A percentile compares a stretch with the other conserved stretches of the same genome.
Evolutionary conservation across 106 monocot species (phyloP).

Genomic region (Dendrobium catenatum): DNA sequence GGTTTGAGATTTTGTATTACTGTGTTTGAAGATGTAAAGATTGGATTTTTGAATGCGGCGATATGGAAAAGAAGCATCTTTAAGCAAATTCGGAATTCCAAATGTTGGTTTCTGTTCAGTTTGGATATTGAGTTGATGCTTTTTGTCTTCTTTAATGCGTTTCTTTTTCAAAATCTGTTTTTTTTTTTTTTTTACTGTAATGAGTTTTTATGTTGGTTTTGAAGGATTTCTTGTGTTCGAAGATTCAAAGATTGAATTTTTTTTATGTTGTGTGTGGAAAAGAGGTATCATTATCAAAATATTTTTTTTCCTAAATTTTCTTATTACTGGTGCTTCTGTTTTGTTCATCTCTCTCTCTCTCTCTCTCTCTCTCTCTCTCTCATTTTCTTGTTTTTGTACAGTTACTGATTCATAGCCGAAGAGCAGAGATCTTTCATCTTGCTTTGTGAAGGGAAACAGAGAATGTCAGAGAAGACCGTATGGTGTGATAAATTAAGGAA

Average conservation of each 20-base stretch:
- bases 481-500: not conserved
- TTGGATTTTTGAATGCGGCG: not conserved
- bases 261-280: too few species aligned
- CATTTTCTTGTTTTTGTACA: too few species aligned
- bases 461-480: not conserved
- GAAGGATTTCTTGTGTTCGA: too few species aligned
- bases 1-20: too few species aligned
- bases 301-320: too few species aligned
- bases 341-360: too few species aligned
- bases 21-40: not conserved
- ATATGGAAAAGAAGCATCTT: not conserved
- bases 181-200: not conserved
- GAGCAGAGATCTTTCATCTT: slow-evolving; percentile 1
- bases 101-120: not conserved
- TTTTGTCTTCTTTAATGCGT: not conserved
- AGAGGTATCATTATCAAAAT: too few species aligned
- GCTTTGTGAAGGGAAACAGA: not conserved
- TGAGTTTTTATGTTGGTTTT: not conserved
- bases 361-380: not conserved
- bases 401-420: not conserved
- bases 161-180: not conserved
- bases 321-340: too few species aligned
- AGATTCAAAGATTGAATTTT: too few species aligned
- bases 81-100: too few species aligned
- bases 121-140: not conserved